Evolutionary conservation across 352 stramenopile genomes (phyloP), one percentile per base, ranked within the genome.

Genomic region (Globisporangium solare): DNA sequence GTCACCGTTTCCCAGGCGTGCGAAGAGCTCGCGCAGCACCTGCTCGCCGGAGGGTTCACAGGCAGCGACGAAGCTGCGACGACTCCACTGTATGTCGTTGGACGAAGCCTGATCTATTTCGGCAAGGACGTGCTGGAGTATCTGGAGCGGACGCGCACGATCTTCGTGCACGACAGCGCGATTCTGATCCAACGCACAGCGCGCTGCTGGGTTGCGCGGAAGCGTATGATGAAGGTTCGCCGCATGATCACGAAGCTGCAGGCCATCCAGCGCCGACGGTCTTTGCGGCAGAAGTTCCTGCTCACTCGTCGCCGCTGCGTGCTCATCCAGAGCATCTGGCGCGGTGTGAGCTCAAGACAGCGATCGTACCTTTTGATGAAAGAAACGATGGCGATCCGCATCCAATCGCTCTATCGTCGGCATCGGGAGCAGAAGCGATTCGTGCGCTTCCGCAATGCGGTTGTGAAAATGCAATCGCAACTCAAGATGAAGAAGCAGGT

Each of bases 41-140:
- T 92, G 39, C 61, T 94, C 3, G 70, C 60, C 3, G 63, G 73
- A 12, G 67, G 80, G 4, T 86, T 86, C 61, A 67, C 56, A 35
- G 53, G 56, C 15, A 47, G 61, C 3, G 66, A 84, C 51, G 37
- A 66, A 17, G 67, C 76, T 24, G 66, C 74, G 3, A 62, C 64
- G 41, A 86, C 70, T 15, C 76, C 77, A 6, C 65, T 66, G 2
- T 92, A 90, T 47, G 80, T 93, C 2, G 72, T 94, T 1, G 83
- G 85, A 13, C 94, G 93, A 60, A 98, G 79, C 13, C 79, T 94
- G 21, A 83, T 98, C 7, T 98, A 97, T 76, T 98, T 98, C 68
- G 85, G 87, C 46, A 90, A 95, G 50, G 89, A 95, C 40, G 89
- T 96, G 20, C 66, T 98, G 17, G 95, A 98, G 70, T 83, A 75